phyloP scores from a whole-genome alignment of 768 basidiomycete species.

The Pisolithus orientalis region DNA sequence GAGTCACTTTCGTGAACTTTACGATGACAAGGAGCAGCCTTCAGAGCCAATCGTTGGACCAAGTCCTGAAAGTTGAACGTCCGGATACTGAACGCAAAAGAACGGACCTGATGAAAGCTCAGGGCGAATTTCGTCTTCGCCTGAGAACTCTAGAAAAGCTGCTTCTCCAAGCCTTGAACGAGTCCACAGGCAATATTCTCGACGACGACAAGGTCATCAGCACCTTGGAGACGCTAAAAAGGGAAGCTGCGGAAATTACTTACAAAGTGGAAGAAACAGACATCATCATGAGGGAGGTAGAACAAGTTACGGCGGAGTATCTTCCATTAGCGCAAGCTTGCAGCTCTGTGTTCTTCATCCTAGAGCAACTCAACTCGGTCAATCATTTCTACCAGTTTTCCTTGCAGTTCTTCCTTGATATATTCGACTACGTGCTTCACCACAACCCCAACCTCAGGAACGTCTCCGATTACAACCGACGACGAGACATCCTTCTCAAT shows the following conservation, averaged over 20 bases:
- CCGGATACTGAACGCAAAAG: slow-evolving; percentile 95
- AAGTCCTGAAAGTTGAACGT: slow-evolving; percentile 93
- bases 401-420: slow-evolving; percentile 94
- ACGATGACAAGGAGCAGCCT: slow-evolving; percentile 99
- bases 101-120: slow-evolving; percentile 95
- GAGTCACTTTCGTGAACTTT: slow-evolving; percentile 93
- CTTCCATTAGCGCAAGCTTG: slow-evolving; percentile 92
- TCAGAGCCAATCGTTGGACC: slow-evolving; percentile 96
- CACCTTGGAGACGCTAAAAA: slow-evolving; percentile 91
- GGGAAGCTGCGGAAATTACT: slow-evolving; percentile 94
- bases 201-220: slow-evolving; percentile 99
- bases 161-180: slow-evolving; percentile 90
- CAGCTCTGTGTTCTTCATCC: slow-evolving; percentile 93
- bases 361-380: slow-evolving; percentile 89
- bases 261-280: slow-evolving; percentile 96
- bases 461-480: slow-evolving; percentile 62
- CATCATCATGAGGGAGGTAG: slow-evolving; percentile 91
- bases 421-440: slow-evolving; percentile 91
- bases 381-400: slow-evolving; percentile 99
- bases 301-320: slow-evolving; percentile 92
- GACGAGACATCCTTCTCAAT: slow-evolving; percentile 75
- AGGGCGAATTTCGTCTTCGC: slow-evolving; percentile 94
- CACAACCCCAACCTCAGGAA: slow-evolving; percentile 86
- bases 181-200: slow-evolving; percentile 93
- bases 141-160: slow-evolving; percentile 90